Percentiles rank a stretch among this genome's conserved stretches.
Evolutionary conservation across 768 basidiomycete genomes (phyloP).

Genomic region (Leucosporidium scottii): DNA sequence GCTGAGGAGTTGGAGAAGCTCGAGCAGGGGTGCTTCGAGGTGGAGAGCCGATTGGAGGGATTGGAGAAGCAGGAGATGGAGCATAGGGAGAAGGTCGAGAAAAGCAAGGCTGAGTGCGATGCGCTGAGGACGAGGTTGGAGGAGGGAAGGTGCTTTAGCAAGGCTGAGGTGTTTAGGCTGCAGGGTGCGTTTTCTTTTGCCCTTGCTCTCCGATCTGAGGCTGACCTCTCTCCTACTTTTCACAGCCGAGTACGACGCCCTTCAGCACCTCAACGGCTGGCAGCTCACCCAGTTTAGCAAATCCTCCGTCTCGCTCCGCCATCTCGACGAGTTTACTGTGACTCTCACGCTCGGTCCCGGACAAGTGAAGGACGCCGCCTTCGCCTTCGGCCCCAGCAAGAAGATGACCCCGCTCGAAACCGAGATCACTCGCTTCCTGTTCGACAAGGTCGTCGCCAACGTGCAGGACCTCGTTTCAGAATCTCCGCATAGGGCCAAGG

Average conservation of each 20-base stretch:
- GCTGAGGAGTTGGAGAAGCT: conserved; percentile 22
- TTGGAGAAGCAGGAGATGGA: neutral
- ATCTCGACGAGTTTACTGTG: conserved; percentile 29
- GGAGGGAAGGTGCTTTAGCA: conserved; percentile 25
- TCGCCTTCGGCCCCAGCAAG: neutral
- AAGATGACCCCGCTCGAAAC: neutral
- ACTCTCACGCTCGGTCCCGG: conserved; percentile 6
- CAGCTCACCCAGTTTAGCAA: conserved; percentile 14
- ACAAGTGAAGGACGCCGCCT: neutral
- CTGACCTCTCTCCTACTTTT: too few species aligned
- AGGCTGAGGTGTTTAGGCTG: conserved; percentile 32
- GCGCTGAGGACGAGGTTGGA: conserved; percentile 7
- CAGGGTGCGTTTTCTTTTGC: conserved; percentile 20
- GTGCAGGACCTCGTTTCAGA: neutral
- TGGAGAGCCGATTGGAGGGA: neutral
- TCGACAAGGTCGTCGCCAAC: conserved; percentile 4
- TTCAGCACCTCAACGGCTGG: conserved; percentile 36
- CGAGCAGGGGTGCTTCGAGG: conserved; percentile 4
- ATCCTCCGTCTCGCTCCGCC: conserved; percentile 9
- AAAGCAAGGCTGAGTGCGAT: neutral
- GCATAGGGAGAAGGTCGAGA: neutral
- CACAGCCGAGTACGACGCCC: conserved; percentile 32
- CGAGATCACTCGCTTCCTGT: conserved; percentile 16
- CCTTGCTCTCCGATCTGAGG: too few species aligned
- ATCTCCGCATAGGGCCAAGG: neutral